Evolutionary conservation across 2,329 filamentous ascomycete genomes (phyloP).

Genomic region (Phaeoacremonium minimum): DNA sequence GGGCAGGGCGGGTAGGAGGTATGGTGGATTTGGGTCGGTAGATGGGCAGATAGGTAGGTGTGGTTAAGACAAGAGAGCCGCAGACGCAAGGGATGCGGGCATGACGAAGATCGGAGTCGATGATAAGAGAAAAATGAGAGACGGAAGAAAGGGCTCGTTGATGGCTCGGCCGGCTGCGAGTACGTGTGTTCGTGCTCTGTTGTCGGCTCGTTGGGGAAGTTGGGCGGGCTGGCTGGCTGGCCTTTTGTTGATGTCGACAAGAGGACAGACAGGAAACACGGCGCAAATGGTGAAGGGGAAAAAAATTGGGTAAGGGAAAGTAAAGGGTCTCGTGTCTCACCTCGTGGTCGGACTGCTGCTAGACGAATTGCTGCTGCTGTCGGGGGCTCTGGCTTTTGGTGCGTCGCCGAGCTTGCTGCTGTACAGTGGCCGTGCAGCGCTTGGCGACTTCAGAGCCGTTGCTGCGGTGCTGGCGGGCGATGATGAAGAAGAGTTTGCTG

Average conservation of each 20-base stretch:
- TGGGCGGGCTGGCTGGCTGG: too few species aligned
- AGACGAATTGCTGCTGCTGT: constrained; percentile 13
- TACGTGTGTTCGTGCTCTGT: too few species aligned
- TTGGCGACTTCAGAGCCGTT: constrained; percentile 16
- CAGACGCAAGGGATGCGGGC: neutral
- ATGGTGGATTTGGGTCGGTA: too few species aligned
- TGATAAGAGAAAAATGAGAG: neutral
- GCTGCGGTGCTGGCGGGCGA: constrained; percentile 14
- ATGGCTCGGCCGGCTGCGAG: too few species aligned
- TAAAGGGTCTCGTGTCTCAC: constrained; percentile 24
- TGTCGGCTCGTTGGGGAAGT: too few species aligned
- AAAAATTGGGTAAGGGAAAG: constrained; percentile 13
- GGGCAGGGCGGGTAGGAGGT: too few species aligned
- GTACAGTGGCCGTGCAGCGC: constrained; percentile 17
- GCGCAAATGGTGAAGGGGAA: constrained; percentile 7
- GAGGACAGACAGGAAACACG: too few species aligned
- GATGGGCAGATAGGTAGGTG: too few species aligned
- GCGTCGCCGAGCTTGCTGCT: constrained; percentile 25
- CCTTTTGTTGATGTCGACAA: too few species aligned
- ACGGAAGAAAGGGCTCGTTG: too few species aligned
- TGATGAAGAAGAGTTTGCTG: constrained; percentile 2
- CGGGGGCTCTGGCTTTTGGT: constrained; percentile 15
- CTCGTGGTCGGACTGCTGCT: constrained; percentile 22
- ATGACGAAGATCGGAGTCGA: neutral
- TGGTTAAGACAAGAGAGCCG: too few species aligned